Base-by-base conservation (phyloP, 495 filamentous ascomycete genomes). In the Mytilinidion resinicola region DNA sequence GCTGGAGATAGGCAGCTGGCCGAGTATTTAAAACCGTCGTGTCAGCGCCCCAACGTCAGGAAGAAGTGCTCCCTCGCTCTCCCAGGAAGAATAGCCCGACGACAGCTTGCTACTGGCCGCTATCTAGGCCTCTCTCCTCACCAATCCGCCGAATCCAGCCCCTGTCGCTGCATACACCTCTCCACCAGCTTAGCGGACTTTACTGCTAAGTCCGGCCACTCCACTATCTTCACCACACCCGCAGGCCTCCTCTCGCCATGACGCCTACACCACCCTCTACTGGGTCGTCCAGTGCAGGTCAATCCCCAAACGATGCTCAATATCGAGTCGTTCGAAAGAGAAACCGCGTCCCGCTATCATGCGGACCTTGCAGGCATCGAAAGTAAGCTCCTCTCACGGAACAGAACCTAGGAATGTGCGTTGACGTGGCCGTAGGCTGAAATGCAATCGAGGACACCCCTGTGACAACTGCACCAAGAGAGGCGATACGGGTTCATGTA, bases 391-490 rank as follows among this genome's bases (percentile, higher is more conserved):
- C 25, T 30, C 25, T 30, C 25, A 30, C 6, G 25, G 3, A 30
- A 30, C 25, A 30, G 25, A 30, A 30, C 3, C 25, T 30, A 30
- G 25, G 25, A 30, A 30, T 30, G 25, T 6, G 25, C 6, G 25
- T 30, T 30, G 25, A 30, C 25, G 6, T 30, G 6, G 25, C 25
- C 37, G 21, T 66, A 89, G 87, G 69, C 74, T 91, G 72, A 99
- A 96, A 81, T 99, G 93, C 76, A 95, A 99, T 70, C 87, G 93
- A 64, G 80, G 81, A 48, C 80, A 90, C 61, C 93, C 93, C 42
- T 99, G 93, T 71, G 91, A 96, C 73, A 97, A 97, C 67, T 99
- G 93, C 73, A 79, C 88, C 60, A 96, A 95, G 73, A 84, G 93
- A 51, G 85, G 85, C 33, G 91, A 96, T 72, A 82, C 88, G 9